phyloP scores from a whole-genome alignment of 257 asterid species.

The Primulina huaijiensis region DNA sequence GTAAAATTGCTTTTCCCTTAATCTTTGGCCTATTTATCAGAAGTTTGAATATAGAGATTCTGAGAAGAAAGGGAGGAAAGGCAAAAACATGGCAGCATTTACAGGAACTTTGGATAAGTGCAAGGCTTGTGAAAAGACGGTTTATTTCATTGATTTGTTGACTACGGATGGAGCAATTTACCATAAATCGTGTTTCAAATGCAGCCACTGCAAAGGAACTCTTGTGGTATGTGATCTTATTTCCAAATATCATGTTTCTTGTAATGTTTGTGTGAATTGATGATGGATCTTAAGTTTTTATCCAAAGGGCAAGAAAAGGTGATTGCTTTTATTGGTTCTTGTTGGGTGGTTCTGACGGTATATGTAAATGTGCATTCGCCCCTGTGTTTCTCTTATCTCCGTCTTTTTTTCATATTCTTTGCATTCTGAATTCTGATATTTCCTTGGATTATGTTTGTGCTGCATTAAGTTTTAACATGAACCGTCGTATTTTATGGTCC shows the following conservation, averaged over 20 bases:
- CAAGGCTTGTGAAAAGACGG: constrained; percentile 61
- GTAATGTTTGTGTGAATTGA: too few species aligned
- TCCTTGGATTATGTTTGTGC: too few species aligned
- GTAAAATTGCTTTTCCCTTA: neutral
- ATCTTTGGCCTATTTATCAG: neutral
- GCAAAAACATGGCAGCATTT: constrained; percentile 18
- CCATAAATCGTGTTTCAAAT: constrained; percentile 63
- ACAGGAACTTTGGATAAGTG: constrained; percentile 38
- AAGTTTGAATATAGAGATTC: neutral
- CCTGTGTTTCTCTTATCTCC: neutral
- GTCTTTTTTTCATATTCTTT: too few species aligned
- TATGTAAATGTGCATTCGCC: neutral
- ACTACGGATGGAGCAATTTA: constrained; percentile 55
- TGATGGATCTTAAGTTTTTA: neutral
- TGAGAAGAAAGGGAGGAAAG: neutral
- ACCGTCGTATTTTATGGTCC: too few species aligned
- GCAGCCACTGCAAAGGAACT: constrained; percentile 52
- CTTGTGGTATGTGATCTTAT: constrained; percentile 42
- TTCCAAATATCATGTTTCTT: neutral
- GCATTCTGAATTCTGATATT: neutral
- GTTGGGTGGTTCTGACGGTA: neutral
- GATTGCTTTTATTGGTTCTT: neutral
- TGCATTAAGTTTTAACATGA: too few species aligned
- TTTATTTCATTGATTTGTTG: constrained; percentile 57
- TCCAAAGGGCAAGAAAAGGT: neutral